These are phyloP conservation scores for Macrolepiota fuliginosa DNA, from an alignment of 768 basidiomycete species.

Conservation along the genomic window DNA sequence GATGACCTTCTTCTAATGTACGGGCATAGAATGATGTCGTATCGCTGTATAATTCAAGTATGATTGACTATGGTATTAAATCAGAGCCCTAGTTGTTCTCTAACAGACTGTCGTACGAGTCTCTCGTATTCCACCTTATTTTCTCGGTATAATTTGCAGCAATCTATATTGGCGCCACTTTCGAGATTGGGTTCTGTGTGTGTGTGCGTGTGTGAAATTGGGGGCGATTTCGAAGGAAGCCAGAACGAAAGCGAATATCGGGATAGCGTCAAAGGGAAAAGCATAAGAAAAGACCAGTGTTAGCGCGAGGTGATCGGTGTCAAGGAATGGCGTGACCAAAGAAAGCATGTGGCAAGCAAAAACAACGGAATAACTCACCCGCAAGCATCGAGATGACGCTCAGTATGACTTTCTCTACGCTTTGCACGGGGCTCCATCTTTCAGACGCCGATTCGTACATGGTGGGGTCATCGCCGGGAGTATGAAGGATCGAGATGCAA, in stretches of 20 bases:
- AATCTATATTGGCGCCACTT: slow-evolving; percentile 95
- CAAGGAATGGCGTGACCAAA: background rate
- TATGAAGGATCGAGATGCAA: slow-evolving; percentile 97
- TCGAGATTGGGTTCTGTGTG: slow-evolving; percentile 94
- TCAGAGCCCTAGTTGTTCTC: slow-evolving; percentile 80
- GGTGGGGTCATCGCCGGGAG: slow-evolving; percentile 87
- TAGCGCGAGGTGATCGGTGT: slow-evolving; percentile 10
- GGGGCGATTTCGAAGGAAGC: background rate
- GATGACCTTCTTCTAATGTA: background rate
- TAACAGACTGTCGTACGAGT: slow-evolving; percentile 78
- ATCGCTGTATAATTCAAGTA: background rate
- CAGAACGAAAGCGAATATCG: background rate
- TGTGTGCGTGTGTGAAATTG: too few species aligned
- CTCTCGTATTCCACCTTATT: slow-evolving; percentile 88
- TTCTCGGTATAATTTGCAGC: slow-evolving; percentile 95
- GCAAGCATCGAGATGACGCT: slow-evolving; percentile 98
- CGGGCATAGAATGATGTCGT: background rate
- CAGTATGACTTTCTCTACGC: slow-evolving; percentile 93
- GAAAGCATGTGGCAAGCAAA: slow-evolving; percentile 3
- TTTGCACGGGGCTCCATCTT: slow-evolving; percentile 98
- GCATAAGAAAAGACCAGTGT: background rate
- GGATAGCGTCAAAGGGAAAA: background rate
- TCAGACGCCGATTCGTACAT: slow-evolving; percentile 96
- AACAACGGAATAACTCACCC: slow-evolving; percentile 45
- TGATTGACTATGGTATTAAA: background rate